Base-by-base conservation (phyloP, 495 filamentous ascomycete species). In the Penicillium longicatenatum region DNA sequence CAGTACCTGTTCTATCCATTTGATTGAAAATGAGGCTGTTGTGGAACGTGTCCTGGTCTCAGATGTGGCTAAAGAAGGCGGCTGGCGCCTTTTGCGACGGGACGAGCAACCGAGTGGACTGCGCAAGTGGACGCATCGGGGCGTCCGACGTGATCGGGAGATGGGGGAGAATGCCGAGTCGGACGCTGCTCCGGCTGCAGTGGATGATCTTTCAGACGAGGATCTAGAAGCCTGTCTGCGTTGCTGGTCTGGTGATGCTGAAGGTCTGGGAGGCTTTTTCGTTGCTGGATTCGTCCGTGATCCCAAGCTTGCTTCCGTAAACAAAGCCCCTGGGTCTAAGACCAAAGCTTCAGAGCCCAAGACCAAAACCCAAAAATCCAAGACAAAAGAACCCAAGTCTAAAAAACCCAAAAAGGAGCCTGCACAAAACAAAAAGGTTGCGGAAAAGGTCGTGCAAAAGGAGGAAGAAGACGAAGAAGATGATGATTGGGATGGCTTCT, bases 1-100 rank as follows among this genome's bases (percentile, higher is more conserved):
- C 67, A 93, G 89, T 41, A 98, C 94, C 0, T 98, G 94, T 67
- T 98, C 94, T 0, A 77, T 96, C 22, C 83, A 97, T 68, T 76
- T 85, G 1, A 80, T 86, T 37, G 94, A 98, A 70, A 98, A 98
- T 65, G 94, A 98, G 68, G 68, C 79, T 22, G 94, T 97, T 0
- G 92, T 97, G 8, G 51, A 84, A 17, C 76, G 80, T 20, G 86
- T 92, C 7, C 68, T 98, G 41, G 58, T 64, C 4, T 90, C 89
- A 0, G 73, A 83, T 1, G 70, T 89, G 5, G 93, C 92, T 1
- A 75, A 73, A 48, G 68, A 78, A 48, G 65, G 85, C 22, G 91
- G 93, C 2, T 98, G 94, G 94, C 74, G 82, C 24, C 77, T 97
- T 26, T 64, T 93, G 62, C 75, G 70, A 44, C 72, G 92, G 16